Evolutionary conservation across 306 rosid genomes (phyloP), one percentile per base, ranked within the genome.

Genomic region (Citrullus colocynthis): DNA sequence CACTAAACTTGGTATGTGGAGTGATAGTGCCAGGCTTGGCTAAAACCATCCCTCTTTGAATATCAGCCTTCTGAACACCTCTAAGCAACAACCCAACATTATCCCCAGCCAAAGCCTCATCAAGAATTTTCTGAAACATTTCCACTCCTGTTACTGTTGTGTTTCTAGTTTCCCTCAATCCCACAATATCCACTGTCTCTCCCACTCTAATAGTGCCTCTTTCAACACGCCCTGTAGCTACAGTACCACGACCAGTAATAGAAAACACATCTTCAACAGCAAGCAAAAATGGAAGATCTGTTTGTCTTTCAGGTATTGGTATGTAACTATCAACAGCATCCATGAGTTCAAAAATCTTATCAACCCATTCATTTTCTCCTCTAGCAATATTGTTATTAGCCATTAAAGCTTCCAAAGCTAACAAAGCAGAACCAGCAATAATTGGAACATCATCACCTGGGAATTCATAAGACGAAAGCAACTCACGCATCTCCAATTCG

Each of bases 1-100:
- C 97, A 52, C 75, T 21, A 69, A 90, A 92, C 91, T 92, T 92
- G 14, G 97, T 92, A 52, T 92, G 97, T 6, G 97, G 97, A 5
- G 97, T 92, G 70, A 92, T 92, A 10, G 86, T 78, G 24, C 96
- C 97, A 0, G 97, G 97, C 91, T 92, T 90, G 41, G 97, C 74
- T 87, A 92, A 81, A 69, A 92, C 97, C 97, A 92, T 92, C 83
- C 97, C 97, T 90, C 97, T 88, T 85, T 92, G 96, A 9, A 92
- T 92, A 81, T 92, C 96, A 78, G 30, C 78, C 87, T 92, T 92
- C 86, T 92, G 97, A 64, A 92, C 42, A 73, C 97, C 97, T 79
- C 97, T 88, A 80, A 92, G 91, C 86, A 92, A 80, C 89, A 92
- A 75, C 13, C 97, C 97, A 42, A 92, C 97, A 77, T 92, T 92